Evolutionary conservation across 257 asterid species (phyloP).

Genomic region (Paulownia fortunei): DNA sequence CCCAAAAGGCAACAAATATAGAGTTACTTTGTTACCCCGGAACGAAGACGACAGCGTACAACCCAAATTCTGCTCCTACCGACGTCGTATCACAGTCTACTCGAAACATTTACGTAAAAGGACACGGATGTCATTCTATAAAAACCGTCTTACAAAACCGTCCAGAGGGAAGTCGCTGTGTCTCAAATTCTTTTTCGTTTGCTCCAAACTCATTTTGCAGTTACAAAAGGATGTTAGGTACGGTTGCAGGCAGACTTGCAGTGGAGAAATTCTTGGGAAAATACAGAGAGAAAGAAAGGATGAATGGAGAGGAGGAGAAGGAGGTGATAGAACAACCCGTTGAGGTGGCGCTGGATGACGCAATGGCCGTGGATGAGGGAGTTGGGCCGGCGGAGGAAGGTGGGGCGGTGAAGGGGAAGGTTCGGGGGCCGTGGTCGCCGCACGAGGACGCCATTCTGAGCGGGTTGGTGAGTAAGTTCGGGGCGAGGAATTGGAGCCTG

Average conservation of each 20-base stretch:
- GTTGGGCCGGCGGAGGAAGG: conserved; percentile 36
- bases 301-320: conserved; percentile 35
- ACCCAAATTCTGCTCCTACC: neutral
- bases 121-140: conserved; percentile 38
- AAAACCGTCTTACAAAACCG: conserved; percentile 35
- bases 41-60: conserved; percentile 16
- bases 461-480: conserved; percentile 63
- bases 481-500: conserved; percentile 84
- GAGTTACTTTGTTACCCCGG: conserved; percentile 28
- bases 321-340: conserved; percentile 8
- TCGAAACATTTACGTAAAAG: neutral
- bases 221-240: conserved; percentile 46
- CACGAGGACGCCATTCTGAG: conserved; percentile 64
- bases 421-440: conserved; percentile 76
- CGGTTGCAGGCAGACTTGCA: conserved; percentile 39
- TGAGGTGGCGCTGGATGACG: conserved; percentile 33
- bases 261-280: conserved; percentile 2
- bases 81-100: neutral
- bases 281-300: neutral
- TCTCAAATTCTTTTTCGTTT: conserved; percentile 22
- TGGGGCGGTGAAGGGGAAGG: conserved; percentile 45
- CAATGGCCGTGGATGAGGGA: conserved; percentile 33
- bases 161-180: conserved; percentile 30
- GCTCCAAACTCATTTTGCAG: conserved; percentile 39
- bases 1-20: conserved; percentile 14